These are phyloP conservation scores for Cichorium intybus DNA, from an alignment of 140 eudicot species.

Conservation along the genomic window DNA sequence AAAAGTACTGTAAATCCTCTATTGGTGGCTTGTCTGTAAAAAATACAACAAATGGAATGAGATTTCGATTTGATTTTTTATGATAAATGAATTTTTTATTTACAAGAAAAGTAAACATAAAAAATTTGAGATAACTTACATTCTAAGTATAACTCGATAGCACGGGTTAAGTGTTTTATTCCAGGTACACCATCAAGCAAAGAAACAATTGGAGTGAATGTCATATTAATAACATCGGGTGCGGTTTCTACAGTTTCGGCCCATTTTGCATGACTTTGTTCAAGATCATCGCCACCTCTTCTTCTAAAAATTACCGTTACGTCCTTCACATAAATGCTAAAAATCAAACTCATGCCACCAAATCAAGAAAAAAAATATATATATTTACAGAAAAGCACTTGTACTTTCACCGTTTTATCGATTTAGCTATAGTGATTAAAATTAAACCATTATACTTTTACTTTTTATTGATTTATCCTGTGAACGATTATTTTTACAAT, in stretches of 20 bases:
- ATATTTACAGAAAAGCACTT: neutral
- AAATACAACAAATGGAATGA: neutral
- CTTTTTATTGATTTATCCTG: neutral
- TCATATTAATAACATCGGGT: constrained; percentile 91
- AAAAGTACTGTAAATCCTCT: constrained; percentile 86
- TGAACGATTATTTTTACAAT: too few relatives aligned
- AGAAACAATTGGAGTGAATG: constrained; percentile 74
- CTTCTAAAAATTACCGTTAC: constrained; percentile 92
- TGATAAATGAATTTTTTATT: too few relatives aligned
- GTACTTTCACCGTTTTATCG: neutral
- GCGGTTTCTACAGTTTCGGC: constrained; percentile 76
- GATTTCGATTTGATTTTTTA: too few relatives aligned
- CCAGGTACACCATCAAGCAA: constrained; percentile 81
- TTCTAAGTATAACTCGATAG: constrained; percentile 83
- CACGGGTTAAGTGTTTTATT: constrained; percentile 66
- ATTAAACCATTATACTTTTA: neutral
- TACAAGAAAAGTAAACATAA: too few relatives aligned
- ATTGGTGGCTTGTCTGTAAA: constrained; percentile 86
- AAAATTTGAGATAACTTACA: constrained; percentile 47
- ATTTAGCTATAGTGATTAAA: neutral
- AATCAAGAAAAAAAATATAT: neutral
- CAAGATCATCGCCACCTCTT: constrained; percentile 98
- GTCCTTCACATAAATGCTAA: constrained; percentile 52
- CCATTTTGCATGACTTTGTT: constrained; percentile 88
- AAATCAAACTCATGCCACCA: neutral